A percentile compares a stretch with the other conserved stretches of the same genome.
Evolutionary conservation across 1,284 basidiomycete genomes (phyloP).

Genomic region (Ganoderma boninense): DNA sequence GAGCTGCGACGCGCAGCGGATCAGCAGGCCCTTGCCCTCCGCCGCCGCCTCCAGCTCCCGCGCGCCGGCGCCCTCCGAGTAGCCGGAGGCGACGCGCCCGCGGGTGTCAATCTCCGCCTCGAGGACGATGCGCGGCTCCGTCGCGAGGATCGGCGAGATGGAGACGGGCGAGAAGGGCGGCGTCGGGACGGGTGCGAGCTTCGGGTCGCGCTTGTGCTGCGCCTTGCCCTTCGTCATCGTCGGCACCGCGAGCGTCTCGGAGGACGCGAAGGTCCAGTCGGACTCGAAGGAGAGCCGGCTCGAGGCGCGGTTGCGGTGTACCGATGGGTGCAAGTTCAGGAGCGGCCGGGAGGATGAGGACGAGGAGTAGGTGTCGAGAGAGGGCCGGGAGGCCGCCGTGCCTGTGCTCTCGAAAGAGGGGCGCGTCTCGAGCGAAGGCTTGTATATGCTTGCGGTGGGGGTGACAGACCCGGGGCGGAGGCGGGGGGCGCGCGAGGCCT

Average conservation of each 20-base stretch:
- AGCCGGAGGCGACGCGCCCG: background rate
- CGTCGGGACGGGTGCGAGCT: slow-evolving; percentile 5
- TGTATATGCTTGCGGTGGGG: slow-evolving; percentile 11
- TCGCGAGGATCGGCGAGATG: slow-evolving; percentile 7
- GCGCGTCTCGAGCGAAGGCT: slow-evolving; percentile 10
- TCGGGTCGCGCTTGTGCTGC: slow-evolving; percentile 10
- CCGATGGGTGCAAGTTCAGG: slow-evolving; percentile 6
- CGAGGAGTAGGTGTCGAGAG: slow-evolving; percentile 14
- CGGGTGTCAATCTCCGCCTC: slow-evolving; percentile 23
- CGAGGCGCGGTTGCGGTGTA: slow-evolving; percentile 13
- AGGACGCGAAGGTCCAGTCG: slow-evolving; percentile 36
- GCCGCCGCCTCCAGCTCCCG: slow-evolving; percentile 14
- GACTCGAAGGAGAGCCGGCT: slow-evolving; percentile 26
- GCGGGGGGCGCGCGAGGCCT: background rate
- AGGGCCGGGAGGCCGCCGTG: slow-evolving; percentile 11
- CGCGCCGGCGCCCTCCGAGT: background rate
- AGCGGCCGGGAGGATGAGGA: slow-evolving; percentile 2
- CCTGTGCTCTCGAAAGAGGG: background rate
- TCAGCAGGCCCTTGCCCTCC: slow-evolving; percentile 46
- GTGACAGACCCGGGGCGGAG: background rate
- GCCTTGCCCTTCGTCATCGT: slow-evolving; percentile 5
- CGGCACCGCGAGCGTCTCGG: slow-evolving; percentile 34
- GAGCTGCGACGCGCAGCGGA: slow-evolving; percentile 45
- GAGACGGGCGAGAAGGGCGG: slow-evolving; percentile 9
- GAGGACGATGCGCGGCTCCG: slow-evolving; percentile 18